phyloP scores from a whole-genome alignment of 2,329 filamentous ascomycete species.

The Fusarium tricinctum region DNA sequence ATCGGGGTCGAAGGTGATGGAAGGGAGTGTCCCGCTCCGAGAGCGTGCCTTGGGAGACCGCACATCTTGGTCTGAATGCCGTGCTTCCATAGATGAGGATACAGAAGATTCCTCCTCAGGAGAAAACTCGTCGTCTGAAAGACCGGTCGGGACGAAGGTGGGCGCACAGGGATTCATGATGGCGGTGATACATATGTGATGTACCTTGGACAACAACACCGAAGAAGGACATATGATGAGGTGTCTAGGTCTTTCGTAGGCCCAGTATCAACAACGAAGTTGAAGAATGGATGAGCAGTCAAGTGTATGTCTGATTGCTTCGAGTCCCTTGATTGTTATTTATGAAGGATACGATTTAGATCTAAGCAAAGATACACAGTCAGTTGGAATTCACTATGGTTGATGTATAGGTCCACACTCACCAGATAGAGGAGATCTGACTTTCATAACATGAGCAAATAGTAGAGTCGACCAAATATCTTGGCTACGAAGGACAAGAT shows the following conservation, averaged over 20 bases:
- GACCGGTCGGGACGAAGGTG: constrained; percentile 45
- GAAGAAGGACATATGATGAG: background rate
- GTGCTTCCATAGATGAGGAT: constrained; percentile 11
- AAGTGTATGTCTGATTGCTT: background rate
- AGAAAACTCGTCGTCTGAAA: constrained; percentile 13
- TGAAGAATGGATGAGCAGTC: background rate
- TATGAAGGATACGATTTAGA: background rate
- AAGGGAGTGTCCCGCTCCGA: background rate
- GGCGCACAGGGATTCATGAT: constrained; percentile 51
- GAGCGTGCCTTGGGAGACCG: background rate
- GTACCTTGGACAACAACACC: background rate
- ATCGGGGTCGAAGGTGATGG: constrained; percentile 36
- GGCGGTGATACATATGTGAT: constrained; percentile 1
- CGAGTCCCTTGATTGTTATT: background rate
- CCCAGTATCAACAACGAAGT: background rate
- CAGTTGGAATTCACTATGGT: background rate
- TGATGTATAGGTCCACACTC: background rate
- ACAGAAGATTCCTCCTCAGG: constrained; percentile 6
- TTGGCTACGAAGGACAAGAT: background rate
- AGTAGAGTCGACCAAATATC: background rate
- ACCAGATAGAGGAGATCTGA: background rate
- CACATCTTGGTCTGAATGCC: constrained; percentile 1
- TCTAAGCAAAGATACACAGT: background rate
- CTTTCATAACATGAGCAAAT: constrained; percentile 6
- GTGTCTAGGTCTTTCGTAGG: background rate